These are phyloP conservation scores for Persicaria tinctoria DNA, from an alignment of 148 eudicot genomes.

Conservation along the genomic window DNA sequence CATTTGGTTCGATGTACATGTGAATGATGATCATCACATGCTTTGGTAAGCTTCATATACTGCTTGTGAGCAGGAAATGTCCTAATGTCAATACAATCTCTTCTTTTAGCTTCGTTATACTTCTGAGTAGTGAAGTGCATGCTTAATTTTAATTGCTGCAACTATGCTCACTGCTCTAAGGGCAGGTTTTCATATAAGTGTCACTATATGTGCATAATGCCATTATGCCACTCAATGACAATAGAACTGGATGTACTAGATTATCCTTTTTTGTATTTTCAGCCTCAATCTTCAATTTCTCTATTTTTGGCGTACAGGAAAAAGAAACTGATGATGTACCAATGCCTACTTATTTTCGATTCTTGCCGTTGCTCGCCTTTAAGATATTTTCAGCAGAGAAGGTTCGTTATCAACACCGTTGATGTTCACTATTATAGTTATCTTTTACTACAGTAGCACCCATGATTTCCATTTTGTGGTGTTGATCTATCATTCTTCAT, in stretches of 20 bases:
- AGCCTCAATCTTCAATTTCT: conserved; percentile 2
- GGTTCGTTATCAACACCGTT: conserved; percentile 30
- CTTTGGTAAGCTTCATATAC: neutral
- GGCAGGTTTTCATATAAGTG: neutral
- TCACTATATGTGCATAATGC: neutral
- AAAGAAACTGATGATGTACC: conserved; percentile 61
- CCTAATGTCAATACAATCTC: neutral
- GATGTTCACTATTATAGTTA: neutral
- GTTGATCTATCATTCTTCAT: neutral
- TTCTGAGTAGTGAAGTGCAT: no score
- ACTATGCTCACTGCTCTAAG: no score
- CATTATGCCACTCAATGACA: neutral
- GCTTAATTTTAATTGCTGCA: no score
- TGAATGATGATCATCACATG: neutral
- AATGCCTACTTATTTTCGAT: conserved; percentile 93
- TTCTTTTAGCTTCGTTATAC: no score
- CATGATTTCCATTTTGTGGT: neutral
- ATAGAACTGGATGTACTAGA: neutral
- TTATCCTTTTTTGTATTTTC: neutral
- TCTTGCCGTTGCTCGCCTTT: conserved; percentile 94
- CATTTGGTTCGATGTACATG: neutral
- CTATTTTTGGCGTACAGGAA: conserved; percentile 40
- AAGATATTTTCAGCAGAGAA: conserved; percentile 87
- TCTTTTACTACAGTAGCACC: neutral
- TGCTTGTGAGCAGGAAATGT: neutral